Percentiles rank a stretch among this genome's conserved stretches.
These are phyloP conservation scores for Talaromyces adpressus DNA, from an alignment of 495 filamentous ascomycete species.

Conservation along the genomic window DNA sequence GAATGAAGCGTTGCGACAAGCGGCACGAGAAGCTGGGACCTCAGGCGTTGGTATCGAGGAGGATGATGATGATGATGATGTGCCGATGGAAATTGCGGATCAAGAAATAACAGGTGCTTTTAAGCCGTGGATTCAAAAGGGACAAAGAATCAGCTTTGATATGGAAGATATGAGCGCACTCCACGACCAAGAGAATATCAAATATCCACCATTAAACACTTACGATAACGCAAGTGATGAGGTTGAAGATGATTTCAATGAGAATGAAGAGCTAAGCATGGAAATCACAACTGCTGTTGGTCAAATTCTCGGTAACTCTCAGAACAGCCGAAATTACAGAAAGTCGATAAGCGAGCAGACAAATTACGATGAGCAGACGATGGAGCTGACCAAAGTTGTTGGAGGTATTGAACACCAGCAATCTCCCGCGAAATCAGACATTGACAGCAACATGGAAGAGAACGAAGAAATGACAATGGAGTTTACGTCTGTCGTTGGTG, in stretches of 20 bases:
- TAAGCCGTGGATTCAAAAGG: slow-evolving; percentile 58
- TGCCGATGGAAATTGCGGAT: slow-evolving; percentile 68
- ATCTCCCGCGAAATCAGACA: slow-evolving; percentile 30
- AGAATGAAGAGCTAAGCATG: slow-evolving; percentile 69
- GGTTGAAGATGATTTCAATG: slow-evolving; percentile 24
- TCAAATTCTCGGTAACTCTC: slow-evolving; percentile 58
- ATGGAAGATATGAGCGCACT: slow-evolving; percentile 42
- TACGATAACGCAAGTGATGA: slow-evolving; percentile 18
- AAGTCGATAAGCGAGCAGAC: slow-evolving; percentile 34
- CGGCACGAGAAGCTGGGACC: slow-evolving; percentile 65
- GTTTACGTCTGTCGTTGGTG: slow-evolving; percentile 66
- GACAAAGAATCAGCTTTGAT: slow-evolving; percentile 36
- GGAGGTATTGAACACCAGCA: slow-evolving; percentile 49
- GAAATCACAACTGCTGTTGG: slow-evolving; percentile 79
- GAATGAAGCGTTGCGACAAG: slow-evolving; percentile 70
- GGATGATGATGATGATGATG: slow-evolving; percentile 50
- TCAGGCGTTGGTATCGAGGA: slow-evolving; percentile 53
- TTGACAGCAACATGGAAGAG: slow-evolving; percentile 41
- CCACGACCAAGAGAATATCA: slow-evolving; percentile 57
- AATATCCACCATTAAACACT: slow-evolving; percentile 21
- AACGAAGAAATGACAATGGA: slow-evolving; percentile 77
- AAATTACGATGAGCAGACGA: slow-evolving; percentile 54
- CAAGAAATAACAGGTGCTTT: slow-evolving; percentile 75
- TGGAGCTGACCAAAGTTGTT: slow-evolving; percentile 72
- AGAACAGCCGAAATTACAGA: slow-evolving; percentile 26